Evolutionary conservation across 2,329 filamentous ascomycete genomes (phyloP).

Genomic region (Scytalidium sp.): DNA sequence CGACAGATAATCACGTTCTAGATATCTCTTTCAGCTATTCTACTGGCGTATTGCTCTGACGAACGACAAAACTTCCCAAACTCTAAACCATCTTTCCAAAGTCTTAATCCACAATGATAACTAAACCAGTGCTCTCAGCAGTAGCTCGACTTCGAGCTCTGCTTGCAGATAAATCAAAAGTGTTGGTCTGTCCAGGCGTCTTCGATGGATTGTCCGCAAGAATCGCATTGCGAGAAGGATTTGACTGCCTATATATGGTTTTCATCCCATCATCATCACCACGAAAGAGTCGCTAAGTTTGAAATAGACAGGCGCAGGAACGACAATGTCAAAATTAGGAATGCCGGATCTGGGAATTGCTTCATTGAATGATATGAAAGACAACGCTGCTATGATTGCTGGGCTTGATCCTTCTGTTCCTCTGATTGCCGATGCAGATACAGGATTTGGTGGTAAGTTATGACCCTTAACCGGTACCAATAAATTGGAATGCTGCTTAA

Average conservation of each 20-base stretch:
- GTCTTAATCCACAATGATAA: no score
- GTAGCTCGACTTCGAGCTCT: no score
- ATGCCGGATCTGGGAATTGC: slow-evolving; percentile 48
- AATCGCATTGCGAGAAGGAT: slow-evolving; percentile 59
- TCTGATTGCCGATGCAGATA: slow-evolving; percentile 51
- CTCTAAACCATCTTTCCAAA: no score
- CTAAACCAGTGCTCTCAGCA: no score
- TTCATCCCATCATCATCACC: no score
- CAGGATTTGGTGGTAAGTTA: slow-evolving; percentile 43
- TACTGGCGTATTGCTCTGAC: no score
- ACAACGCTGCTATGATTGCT: slow-evolving; percentile 51
- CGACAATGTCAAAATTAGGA: slow-evolving; percentile 43
- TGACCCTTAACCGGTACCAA: background rate
- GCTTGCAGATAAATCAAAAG: no score
- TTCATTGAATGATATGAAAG: slow-evolving; percentile 49
- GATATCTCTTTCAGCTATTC: no score
- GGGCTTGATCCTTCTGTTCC: slow-evolving; percentile 43
- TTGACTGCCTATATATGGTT: slow-evolving; percentile 50
- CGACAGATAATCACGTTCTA: no score
- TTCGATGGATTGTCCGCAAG: slow-evolving; percentile 66
- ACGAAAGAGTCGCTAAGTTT: no score
- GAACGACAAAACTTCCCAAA: no score
- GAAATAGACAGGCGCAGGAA: slow-evolving; percentile 50
- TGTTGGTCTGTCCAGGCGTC: slow-evolving; percentile 63
- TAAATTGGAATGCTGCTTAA: slow-evolving; percentile 6